Percentiles rank a stretch among this genome's conserved stretches.
phyloP scores from a whole-genome alignment of 2,329 filamentous ascomycete genomes.

The Fusarium siculi region DNA sequence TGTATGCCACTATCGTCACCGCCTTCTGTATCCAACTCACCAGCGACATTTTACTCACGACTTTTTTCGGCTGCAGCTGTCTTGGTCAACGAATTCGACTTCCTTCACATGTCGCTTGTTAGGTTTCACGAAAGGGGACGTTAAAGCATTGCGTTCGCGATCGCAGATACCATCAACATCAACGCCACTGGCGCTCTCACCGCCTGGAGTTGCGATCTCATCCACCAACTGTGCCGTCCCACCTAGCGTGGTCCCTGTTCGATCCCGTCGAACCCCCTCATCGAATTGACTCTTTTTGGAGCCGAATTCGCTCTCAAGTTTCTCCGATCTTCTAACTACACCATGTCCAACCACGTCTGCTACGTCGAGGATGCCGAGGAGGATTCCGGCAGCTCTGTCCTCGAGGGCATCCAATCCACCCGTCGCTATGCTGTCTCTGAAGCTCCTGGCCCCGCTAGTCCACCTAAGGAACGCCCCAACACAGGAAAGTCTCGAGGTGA shows the following conservation, averaged over 20 bases:
- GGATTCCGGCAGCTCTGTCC: conserved; percentile 57
- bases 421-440: conserved; percentile 60
- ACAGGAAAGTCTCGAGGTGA: conserved; percentile 61
- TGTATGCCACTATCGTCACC: conserved; percentile 44
- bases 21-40: conserved; percentile 36
- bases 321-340: conserved; percentile 36
- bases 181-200: conserved; percentile 32
- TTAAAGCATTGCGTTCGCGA: conserved; percentile 41
- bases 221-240: conserved; percentile 40
- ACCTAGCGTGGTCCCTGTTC: conserved; percentile 45
- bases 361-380: conserved; percentile 65
- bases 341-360: conserved; percentile 58
- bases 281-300: conserved; percentile 35
- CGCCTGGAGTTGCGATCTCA: conserved; percentile 36
- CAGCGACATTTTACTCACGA: conserved; percentile 32
- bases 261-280: conserved; percentile 39
- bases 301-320: conserved; percentile 37
- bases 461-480: conserved; percentile 62
- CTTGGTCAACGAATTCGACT: conserved; percentile 14
- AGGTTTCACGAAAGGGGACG: conserved; percentile 37
- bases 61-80: conserved; percentile 22
- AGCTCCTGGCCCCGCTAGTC: conserved; percentile 54
- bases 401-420: conserved; percentile 53
- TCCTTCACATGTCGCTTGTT: conserved; percentile 39
- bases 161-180: conserved; percentile 20